Base-by-base conservation (phyloP, 2,329 filamentous ascomycete genomes). In the Paecilomyces variotii region DNA sequence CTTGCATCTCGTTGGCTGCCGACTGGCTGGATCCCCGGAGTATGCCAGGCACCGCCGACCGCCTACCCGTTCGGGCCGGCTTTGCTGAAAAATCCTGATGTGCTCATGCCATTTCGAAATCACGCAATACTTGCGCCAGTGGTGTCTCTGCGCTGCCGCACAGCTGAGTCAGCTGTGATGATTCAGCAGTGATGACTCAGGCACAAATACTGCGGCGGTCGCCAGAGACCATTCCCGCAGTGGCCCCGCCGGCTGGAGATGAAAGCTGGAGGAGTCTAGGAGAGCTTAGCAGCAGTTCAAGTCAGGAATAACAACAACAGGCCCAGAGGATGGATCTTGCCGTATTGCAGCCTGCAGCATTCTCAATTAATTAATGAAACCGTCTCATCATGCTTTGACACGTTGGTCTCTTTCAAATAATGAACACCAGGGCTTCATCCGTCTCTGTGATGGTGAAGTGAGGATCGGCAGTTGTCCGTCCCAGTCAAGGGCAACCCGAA, bases 101-200 rank as follows among this genome's bases (percentile, higher is more conserved):
- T 63, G 60, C 63, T 70, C 64, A 71, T 68, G 63, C 54, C 56
- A 59, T 56, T 56, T 57, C 63, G 60, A 68, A 71, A 76, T 72
- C 73, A 76, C 74, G 74, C 74, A 70, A 76, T 76, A 69, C 60
- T 61, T 73, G 72, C 71, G 30, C 59, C 4, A 26, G 7, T 54
- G 68, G 67, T 63, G 11, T 4, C 55, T 66, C 51, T 59, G 54
- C 55, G 12, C 28, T 1, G 30, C 69, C 65, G 62, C n/a, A 71
- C 1, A 27, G 32, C 19, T 19, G 19, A 19, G 19, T 19, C 19
- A 19, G 19, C 19, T 19, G 19, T 51, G 39, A 56, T 19, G 19
- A 39, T 14, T 39, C 35, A 14, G 35, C 12, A 14, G 14, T 1
- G 2, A 39, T 39, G 2, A 39, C 14, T 11, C 35, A 39, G 35